Evolutionary conservation across 305 asterid genomes (phyloP), one percentile per base, ranked within the genome.

Genomic region (Fraxinus baroniana): DNA sequence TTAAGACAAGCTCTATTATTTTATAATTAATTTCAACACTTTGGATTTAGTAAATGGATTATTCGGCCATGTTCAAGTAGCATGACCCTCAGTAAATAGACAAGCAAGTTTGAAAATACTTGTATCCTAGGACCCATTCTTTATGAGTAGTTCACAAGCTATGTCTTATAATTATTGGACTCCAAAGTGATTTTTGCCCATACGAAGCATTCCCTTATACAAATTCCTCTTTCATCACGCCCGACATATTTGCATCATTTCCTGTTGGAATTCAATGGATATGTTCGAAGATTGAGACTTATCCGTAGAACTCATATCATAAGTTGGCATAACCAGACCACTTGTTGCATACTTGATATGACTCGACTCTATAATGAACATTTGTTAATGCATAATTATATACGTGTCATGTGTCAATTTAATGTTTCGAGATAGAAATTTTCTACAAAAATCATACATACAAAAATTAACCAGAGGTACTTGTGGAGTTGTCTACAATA

Each of bases 191-290:
- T 81, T 41, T 39, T 41, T 62, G 30, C 12, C 75, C 79, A 75
- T 33, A 41, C 41, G 18, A 76, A 37, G 18, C n/a, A 26, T 36
- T 76, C 12, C 44, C 76, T 81, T 57, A 55, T 55, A 28, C 44
- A 33, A 32, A 71, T 78, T 71, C 62, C 44, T 49, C 81, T 41
- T 80, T 22, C 17, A 12, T 35, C 28, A 68, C 79, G 60, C 74
- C 84, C 81, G 87, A 87, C 90, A 81, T 5, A 44, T 39, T 64
- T 66, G 7, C 84, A 81, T 80, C 77, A 36, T 73, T 60, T 68
- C 85, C 13, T 46, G 90, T 84, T 87, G 88, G 90, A 87, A 87
- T 76, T 81, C 83, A 84, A 76, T 80, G 85, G 80, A 84, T 74
- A 41, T 82, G 55, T 81, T 76, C 80, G 75, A 77, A 68, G 52